Evolutionary conservation across 2,329 filamentous ascomycete species (phyloP).

Genomic region (Fusarium napiforme): DNA sequence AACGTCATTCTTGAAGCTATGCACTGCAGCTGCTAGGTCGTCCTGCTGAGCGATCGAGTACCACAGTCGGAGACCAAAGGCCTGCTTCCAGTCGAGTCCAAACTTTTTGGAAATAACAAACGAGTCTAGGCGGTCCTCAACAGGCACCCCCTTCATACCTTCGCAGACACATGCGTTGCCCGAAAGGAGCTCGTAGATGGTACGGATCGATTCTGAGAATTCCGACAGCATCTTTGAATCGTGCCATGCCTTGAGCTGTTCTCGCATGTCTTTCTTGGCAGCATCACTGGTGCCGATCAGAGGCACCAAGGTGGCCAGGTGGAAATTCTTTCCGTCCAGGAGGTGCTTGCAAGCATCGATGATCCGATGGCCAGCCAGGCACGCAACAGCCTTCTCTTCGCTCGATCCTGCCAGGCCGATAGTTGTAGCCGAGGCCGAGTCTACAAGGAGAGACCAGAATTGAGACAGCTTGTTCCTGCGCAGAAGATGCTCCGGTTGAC

Average conservation of each 20-base stretch:
- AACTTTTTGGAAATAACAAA: constrained; percentile 89
- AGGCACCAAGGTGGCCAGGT: constrained; percentile 84
- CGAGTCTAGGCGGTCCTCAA: constrained; percentile 82
- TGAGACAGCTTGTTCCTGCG: constrained; percentile 74
- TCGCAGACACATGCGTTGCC: constrained; percentile 88
- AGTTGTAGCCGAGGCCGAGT: constrained; percentile 64
- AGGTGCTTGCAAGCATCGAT: constrained; percentile 85
- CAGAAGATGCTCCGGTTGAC: constrained; percentile 52
- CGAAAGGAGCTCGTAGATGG: constrained; percentile 88
- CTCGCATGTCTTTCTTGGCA: constrained; percentile 77
- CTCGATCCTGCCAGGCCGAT: constrained; percentile 69
- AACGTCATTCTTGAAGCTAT: constrained; percentile 79
- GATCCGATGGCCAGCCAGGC: constrained; percentile 81
- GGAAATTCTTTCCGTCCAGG: constrained; percentile 79
- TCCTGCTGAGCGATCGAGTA: constrained; percentile 79
- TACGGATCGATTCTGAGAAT: constrained; percentile 83
- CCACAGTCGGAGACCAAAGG: constrained; percentile 91
- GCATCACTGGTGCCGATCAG: constrained; percentile 80
- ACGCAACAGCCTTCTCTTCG: constrained; percentile 86
- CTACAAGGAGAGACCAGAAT: constrained; percentile 75
- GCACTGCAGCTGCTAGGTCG: constrained; percentile 77
- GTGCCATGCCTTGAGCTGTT: constrained; percentile 87
- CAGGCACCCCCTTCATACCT: constrained; percentile 76
- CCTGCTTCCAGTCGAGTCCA: constrained; percentile 89
- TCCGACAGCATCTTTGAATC: constrained; percentile 86